Conservation (phyloP, 306 rosid genomes). For the Myrica gale region DNA sequence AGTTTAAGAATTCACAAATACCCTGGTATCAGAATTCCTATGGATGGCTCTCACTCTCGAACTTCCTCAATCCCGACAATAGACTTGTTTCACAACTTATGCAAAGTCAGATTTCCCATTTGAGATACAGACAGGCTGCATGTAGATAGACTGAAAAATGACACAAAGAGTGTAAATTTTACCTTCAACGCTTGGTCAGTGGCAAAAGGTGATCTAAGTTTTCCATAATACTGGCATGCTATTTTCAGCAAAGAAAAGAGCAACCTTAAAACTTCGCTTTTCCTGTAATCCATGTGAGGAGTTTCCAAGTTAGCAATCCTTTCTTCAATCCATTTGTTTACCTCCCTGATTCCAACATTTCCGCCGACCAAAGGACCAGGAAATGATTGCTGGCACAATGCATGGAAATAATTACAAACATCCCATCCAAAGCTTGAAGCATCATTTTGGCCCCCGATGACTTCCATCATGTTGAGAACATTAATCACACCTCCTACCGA, state of each 20-base stretch:
- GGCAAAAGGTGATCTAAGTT: slow-evolving; percentile 94
- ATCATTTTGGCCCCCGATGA: slow-evolving; percentile 43
- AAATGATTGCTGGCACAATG: slow-evolving; percentile 78
- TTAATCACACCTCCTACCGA: slow-evolving; percentile 57
- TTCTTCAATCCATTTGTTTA: slow-evolving; percentile 89
- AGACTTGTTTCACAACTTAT: not conserved
- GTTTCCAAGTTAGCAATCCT: slow-evolving; percentile 61
- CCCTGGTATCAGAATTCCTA: not conserved
- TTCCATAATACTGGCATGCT: slow-evolving; percentile 85
- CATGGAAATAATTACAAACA: slow-evolving; percentile 55
- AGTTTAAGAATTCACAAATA: not conserved
- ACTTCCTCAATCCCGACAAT: not conserved
- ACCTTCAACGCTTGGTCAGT: slow-evolving; percentile 62
- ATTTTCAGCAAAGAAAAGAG: slow-evolving; percentile 88
- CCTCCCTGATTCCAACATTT: slow-evolving; percentile 78
- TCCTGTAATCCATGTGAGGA: slow-evolving; percentile 56
- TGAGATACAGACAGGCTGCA: not conserved
- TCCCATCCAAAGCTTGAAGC: slow-evolving; percentile 44
- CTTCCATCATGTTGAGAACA: slow-evolving; percentile 74
- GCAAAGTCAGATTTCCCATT: not conserved
- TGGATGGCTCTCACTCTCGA: not conserved
- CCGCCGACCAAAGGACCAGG: slow-evolving; percentile 97
- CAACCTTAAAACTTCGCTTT: slow-evolving; percentile 65
- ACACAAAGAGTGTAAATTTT: slow-evolving; percentile 31
- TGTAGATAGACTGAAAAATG: not conserved